Conservation (phyloP, 2,329 filamentous ascomycete genomes). For the Neonectria neomacrospora region DNA sequence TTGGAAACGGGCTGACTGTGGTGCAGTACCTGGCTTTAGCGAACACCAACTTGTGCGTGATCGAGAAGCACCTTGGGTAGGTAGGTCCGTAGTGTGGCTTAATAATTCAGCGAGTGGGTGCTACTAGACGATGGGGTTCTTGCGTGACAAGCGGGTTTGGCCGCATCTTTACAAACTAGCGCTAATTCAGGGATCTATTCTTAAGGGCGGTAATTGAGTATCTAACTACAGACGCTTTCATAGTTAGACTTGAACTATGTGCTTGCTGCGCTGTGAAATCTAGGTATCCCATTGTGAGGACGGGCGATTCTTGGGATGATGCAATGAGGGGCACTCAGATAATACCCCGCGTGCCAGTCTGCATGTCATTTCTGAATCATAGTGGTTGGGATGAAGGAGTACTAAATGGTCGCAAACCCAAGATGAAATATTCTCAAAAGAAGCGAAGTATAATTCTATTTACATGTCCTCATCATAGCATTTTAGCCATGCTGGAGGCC, state of each 20-base stretch:
- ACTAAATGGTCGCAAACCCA: neutral
- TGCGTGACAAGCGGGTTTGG: neutral
- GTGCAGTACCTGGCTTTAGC: neutral
- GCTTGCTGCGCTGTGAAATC: neutral
- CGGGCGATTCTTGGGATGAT: constrained; percentile 11
- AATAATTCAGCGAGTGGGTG: constrained; percentile 42
- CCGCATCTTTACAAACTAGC: neutral
- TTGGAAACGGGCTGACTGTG: neutral
- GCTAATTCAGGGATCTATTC: neutral
- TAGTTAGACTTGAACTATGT: neutral
- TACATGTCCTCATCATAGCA: no score
- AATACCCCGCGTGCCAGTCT: neutral
- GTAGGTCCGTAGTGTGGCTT: constrained; percentile 37
- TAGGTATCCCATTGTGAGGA: neutral
- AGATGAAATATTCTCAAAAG: neutral
- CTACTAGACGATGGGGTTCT: constrained; percentile 21
- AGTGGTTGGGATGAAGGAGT: neutral
- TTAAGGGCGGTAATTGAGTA: no score
- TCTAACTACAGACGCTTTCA: neutral
- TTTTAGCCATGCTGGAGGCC: neutral
- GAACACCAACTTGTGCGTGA: constrained; percentile 23
- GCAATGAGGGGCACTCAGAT: constrained; percentile 26
- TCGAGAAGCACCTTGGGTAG: neutral
- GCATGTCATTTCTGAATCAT: neutral
- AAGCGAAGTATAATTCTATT: neutral